Evolutionary conservation across 208 protist genomes (phyloP), one percentile per base, ranked within the genome.

Genomic region (Plasmodiophora brassicae): DNA sequence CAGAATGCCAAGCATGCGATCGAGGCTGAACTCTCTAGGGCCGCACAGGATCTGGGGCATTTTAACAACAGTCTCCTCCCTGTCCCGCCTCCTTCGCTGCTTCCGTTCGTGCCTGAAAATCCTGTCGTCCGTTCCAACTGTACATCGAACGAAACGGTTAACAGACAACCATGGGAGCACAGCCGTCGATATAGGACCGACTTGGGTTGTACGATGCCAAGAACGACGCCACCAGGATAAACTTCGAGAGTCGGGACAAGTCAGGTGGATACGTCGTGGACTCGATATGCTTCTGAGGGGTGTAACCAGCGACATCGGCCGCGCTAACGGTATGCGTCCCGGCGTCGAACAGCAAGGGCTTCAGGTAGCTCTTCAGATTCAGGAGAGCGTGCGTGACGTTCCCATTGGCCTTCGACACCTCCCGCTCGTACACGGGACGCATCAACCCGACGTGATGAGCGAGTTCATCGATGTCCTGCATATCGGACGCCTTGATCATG

Each of bases 151-250:
- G 41, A 78, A 78, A 36, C 65, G n/a, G n/a, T n/a, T n/a, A n/a
- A n/a, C n/a, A n/a, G n/a, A n/a, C n/a, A n/a, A n/a, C n/a, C n/a
- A n/a, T n/a, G n/a, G n/a, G 41, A 78, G 41, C 32, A 78, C n/a
- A 78, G 65, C n/a, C 41, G 32, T 25, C 50, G 50, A 25, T 14
- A 57, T 25, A 25, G 50, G n/a, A 78, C n/a, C n/a, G 5, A 78
- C 65, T 38, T 78, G 65, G 65, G n/a, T 78, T 78, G n/a, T 78
- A 78, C 20, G 65, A 78, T 5, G 65, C 65, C n/a, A 78, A 38
- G n/a, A 78, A 78, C n/a, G 65, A 5, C 5, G 65, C 65, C 20
- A 32, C n/a, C 65, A 78, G 41, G 5, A 78, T 32, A 57, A 57
- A 57, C 50, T 28, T 57, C 50, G 50, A 57, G 65, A 78, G 10